Evolutionary conservation across 1,139 yeast genomes (phyloP), one percentile per base, ranked within the genome.

Genomic region (Magnusiomyces suaveolens): DNA sequence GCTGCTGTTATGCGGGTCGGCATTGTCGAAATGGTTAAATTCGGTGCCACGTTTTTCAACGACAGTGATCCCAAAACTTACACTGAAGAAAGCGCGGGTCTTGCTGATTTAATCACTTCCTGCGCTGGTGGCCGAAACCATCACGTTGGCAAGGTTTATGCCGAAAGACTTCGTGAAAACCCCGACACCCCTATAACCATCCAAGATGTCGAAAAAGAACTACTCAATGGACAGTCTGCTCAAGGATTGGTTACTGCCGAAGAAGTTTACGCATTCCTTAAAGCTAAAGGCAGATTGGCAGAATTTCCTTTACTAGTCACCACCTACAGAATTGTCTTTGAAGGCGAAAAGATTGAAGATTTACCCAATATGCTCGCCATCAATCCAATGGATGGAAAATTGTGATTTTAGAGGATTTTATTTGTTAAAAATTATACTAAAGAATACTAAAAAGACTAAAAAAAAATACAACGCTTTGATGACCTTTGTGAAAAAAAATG

Each of bases 91-190:
- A 79, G 87, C 62, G 95, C 96, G 24, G 97, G 97, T 73, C 96
- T 90, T 47, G 97, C 97, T 43, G 97, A 90, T 72, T 79, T 90
- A 67, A 89, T 90, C 72, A 90, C 97, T 55, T 88, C 97, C 36
- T 90, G 97, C 73, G 82, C 95, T 21, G 96, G 96, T 64, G 97
- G 97, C 65, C 81, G 97, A 75, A 90, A 90, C 73, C 94, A 86
- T 65, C 82, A 84, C 69, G 94, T 90, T 59, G 97, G 94, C 57
- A 81, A 78, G 63, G 76, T 65, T 57, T 62, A 72, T 56, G 70
- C 83, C 76, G 67, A 85, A 82, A 3, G n/a, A 3, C 21, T 46
- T 14, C 10, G 10, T 3, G 29, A 21, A 21, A 36, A 47, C 25
- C 50, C 46, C 3, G 87, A 80, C 69, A 74, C 86, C 60, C 81